Percentiles rank a stretch among this genome's conserved stretches.
Conservation (phyloP, 1,139 yeast genomes). For the Kodamaea sp. region DNA sequence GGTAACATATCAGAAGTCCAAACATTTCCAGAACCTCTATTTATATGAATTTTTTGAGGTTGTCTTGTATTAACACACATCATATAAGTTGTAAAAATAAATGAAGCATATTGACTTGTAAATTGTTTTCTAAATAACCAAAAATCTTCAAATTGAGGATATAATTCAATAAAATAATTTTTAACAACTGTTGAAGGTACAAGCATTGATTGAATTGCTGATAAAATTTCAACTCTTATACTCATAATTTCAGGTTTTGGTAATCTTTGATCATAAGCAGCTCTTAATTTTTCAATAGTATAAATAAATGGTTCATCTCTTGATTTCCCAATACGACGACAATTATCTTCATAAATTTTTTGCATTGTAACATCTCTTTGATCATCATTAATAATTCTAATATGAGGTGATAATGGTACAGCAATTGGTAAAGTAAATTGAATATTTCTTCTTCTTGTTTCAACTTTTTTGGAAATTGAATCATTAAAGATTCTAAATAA, state of each 20-base stretch:
- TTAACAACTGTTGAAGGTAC: slow-evolving; percentile 85
- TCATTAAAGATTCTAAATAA: slow-evolving; percentile 85
- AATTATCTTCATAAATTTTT: slow-evolving; percentile 82
- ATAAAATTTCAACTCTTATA: slow-evolving; percentile 83
- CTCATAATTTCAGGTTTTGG: slow-evolving; percentile 92
- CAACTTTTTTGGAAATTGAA: slow-evolving; percentile 74
- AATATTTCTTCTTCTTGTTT: slow-evolving; percentile 81
- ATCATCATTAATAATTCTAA: slow-evolving; percentile 85
- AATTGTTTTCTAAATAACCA: slow-evolving; percentile 97
- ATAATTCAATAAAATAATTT: slow-evolving; percentile 59
- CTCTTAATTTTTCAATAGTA: slow-evolving; percentile 80
- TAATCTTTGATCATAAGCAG: slow-evolving; percentile 87
- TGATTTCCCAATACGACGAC: slow-evolving; percentile 67
- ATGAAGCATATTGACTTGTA: slow-evolving; percentile 93
- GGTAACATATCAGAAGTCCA: slow-evolving; percentile 97
- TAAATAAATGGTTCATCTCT: slow-evolving; percentile 90
- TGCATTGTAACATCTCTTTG: slow-evolving; percentile 76
- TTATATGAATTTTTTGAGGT: slow-evolving; percentile 88
- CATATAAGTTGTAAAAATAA: slow-evolving; percentile 89
- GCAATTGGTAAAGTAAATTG: slow-evolving; percentile 88
- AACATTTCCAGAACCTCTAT: slow-evolving; percentile 78
- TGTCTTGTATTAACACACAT: slow-evolving; percentile 92
- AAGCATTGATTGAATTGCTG: slow-evolving; percentile 81
- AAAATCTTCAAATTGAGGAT: slow-evolving; percentile 83
- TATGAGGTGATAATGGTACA: slow-evolving; percentile 91